Evolutionary conservation across 2,329 filamentous ascomycete genomes (phyloP).

Genomic region (Scytalidium sp.): DNA sequence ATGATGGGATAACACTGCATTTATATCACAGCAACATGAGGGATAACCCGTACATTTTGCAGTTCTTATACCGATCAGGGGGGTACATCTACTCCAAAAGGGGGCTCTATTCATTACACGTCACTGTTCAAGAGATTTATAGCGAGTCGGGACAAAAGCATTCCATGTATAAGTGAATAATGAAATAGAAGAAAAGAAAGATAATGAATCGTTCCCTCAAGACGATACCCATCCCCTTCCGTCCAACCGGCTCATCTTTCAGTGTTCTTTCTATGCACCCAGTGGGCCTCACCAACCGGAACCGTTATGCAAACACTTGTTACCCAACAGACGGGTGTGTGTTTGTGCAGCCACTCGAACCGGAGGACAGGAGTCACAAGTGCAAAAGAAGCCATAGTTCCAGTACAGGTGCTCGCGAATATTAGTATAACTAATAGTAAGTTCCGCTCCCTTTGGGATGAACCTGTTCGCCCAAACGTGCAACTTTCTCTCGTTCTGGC

Average conservation of each 20-base stretch:
- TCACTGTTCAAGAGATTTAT: too few relatives aligned
- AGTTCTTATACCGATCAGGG: too few relatives aligned
- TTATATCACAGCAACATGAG: too few relatives aligned
- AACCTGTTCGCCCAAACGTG: constrained; percentile 36
- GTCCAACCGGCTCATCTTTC: too few relatives aligned
- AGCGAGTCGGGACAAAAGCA: too few relatives aligned
- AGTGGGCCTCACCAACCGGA: not conserved
- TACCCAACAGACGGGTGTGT: not conserved
- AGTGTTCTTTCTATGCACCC: too few relatives aligned
- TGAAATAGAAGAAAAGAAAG: too few relatives aligned
- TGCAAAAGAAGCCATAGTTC: constrained; percentile 51
- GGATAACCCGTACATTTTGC: too few relatives aligned
- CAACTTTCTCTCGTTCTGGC: constrained; percentile 32
- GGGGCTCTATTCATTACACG: too few relatives aligned
- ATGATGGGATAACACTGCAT: not conserved
- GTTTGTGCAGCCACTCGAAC: not conserved
- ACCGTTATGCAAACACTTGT: not conserved
- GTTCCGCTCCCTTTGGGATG: constrained; percentile 42
- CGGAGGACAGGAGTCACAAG: constrained; percentile 42
- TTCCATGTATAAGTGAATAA: too few relatives aligned
- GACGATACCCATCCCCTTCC: too few relatives aligned
- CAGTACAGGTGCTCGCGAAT: constrained; percentile 35
- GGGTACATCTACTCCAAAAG: too few relatives aligned
- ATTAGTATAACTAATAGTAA: constrained; percentile 49
- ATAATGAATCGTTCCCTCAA: not conserved